phyloP scores from a whole-genome alignment of 1,139 yeast genomes.

The Petasospora rhodanensis region DNA sequence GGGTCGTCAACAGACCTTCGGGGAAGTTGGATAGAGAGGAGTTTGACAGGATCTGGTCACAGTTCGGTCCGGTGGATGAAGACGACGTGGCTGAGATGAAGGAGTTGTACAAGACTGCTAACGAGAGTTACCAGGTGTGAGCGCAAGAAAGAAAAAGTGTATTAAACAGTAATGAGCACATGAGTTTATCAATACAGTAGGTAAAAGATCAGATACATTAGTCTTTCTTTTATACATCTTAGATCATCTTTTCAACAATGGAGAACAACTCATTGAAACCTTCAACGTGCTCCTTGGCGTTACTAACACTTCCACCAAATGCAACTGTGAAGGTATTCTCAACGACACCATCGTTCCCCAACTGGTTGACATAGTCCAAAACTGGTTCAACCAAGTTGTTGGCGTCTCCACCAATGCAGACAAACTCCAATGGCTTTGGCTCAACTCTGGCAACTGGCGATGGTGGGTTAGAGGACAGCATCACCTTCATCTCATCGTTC shows the following conservation, averaged over 20 bases:
- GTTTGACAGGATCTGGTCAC: conserved; percentile 56
- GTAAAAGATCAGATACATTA: too few relatives aligned
- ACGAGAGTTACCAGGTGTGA: conserved; percentile 22
- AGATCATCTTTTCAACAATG: conserved; percentile 31
- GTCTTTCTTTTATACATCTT: not conserved
- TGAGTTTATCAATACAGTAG: too few relatives aligned
- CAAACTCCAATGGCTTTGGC: conserved; percentile 29
- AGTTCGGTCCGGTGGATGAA: conserved; percentile 39
- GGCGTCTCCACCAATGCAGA: conserved; percentile 59
- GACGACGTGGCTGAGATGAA: conserved; percentile 48
- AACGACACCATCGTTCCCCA: conserved; percentile 30
- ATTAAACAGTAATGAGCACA: not conserved
- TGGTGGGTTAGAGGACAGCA: conserved; percentile 15
- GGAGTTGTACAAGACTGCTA: conserved; percentile 51
- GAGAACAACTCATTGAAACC: conserved; percentile 76
- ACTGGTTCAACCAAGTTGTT: conserved; percentile 68
- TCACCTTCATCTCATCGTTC: conserved; percentile 21
- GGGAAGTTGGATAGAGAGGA: conserved; percentile 43
- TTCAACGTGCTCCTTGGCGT: conserved; percentile 64
- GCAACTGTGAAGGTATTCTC: conserved; percentile 58
- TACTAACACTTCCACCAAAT: conserved; percentile 47
- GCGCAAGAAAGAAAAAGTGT: not conserved
- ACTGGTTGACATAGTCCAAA: conserved; percentile 54
- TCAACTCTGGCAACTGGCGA: conserved; percentile 7
- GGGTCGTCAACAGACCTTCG: conserved; percentile 56